Percentiles rank a stretch among this genome's conserved stretches.
Evolutionary conservation across 2,329 filamentous ascomycete genomes (phyloP).

Genomic region (Corynespora cassiicola): DNA sequence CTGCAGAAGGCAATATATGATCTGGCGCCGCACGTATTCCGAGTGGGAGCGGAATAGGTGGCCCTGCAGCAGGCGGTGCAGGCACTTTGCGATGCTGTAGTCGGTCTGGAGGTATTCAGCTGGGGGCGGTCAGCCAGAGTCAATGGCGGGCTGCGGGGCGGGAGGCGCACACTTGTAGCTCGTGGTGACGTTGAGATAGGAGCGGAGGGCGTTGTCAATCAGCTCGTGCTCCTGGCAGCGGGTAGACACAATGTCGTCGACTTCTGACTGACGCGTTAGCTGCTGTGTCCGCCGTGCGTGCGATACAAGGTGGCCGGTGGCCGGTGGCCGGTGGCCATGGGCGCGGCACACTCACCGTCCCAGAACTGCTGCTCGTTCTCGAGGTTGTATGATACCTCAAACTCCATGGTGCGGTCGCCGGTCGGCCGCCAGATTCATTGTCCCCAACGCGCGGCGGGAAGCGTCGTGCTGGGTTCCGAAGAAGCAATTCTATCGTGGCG

Average conservation of each 20-base stretch:
- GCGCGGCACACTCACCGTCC: constrained; percentile 68
- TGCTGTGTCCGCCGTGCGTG: too few relatives aligned
- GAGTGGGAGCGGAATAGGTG: constrained; percentile 75
- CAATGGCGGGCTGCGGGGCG: constrained; percentile 2
- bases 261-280: constrained; percentile 57
- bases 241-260: constrained; percentile 69
- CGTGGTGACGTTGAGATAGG: constrained; percentile 81
- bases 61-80: constrained; percentile 78
- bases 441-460: constrained; percentile 24
- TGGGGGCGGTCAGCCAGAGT: constrained; percentile 36
- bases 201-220: constrained; percentile 85
- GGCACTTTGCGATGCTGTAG: constrained; percentile 80
- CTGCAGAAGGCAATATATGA: constrained; percentile 85
- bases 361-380: constrained; percentile 88
- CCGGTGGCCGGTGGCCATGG: constrained; percentile 3
- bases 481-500: too few relatives aligned
- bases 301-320: too few relatives aligned
- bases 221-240: constrained; percentile 66
- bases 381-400: constrained; percentile 71
- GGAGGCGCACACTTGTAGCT: constrained; percentile 67
- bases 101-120: constrained; percentile 77
- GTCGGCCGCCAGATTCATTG: constrained; percentile 43
- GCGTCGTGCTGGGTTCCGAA: not conserved
- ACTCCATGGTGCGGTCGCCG: constrained; percentile 62
- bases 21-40: constrained; percentile 89